These are phyloP conservation scores for Picea abies DNA, from an alignment of 83 land plant species.

Conservation along the genomic window DNA sequence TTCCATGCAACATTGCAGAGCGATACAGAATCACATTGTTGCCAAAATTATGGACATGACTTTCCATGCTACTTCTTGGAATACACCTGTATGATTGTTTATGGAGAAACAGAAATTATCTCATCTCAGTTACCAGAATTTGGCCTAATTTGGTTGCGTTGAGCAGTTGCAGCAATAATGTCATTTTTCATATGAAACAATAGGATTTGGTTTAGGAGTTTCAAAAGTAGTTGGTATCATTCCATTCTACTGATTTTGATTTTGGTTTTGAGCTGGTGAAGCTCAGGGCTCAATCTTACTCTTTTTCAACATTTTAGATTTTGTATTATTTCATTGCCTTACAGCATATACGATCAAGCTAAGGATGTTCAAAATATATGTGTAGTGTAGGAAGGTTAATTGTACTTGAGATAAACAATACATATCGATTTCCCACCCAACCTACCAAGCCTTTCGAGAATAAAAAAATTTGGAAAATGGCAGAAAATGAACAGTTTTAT, in stretches of 20 bases:
- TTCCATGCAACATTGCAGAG: conserved; percentile 32
- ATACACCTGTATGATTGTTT: conserved; percentile 48
- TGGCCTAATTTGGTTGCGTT: conserved; percentile 62
- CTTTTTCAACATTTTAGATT: background rate
- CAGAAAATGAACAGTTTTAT: conserved; percentile 54
- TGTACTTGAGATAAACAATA: too few relatives aligned
- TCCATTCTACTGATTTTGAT: background rate
- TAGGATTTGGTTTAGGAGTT: conserved; percentile 71
- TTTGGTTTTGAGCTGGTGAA: too few relatives aligned
- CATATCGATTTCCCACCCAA: too few relatives aligned
- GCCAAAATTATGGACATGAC: conserved; percentile 36
- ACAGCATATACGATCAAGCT: background rate
- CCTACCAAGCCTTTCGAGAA: background rate
- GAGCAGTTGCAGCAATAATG: conserved; percentile 71
- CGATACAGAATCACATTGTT: conserved; percentile 52
- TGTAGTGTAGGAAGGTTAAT: too few relatives aligned
- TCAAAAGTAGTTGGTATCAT: conserved; percentile 66
- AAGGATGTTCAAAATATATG: background rate
- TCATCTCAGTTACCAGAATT: conserved; percentile 79
- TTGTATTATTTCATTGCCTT: too few relatives aligned
- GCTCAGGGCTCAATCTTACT: too few relatives aligned
- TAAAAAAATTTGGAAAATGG: background rate
- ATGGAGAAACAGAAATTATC: conserved; percentile 57
- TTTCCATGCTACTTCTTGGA: conserved; percentile 34
- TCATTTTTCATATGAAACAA: conserved; percentile 65